Evolutionary conservation across 345 rosid genomes (phyloP).

Genomic region (Euphorbia tirucalli): DNA sequence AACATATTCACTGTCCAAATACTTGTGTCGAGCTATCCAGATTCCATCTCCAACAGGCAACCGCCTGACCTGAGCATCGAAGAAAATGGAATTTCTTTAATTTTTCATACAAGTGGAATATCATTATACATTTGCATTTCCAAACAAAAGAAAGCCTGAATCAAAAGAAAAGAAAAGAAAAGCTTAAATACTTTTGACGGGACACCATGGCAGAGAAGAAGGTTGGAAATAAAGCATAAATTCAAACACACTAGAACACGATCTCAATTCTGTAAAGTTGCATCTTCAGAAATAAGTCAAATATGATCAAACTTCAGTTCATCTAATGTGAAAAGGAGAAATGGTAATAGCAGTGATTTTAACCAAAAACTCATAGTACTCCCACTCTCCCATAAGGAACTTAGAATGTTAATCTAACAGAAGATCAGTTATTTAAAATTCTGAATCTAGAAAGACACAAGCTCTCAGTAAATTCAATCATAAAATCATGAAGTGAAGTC

Average conservation of each 20-base stretch:
- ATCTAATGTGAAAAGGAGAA: no score
- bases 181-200: not conserved
- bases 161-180: not conserved
- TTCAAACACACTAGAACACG: no score
- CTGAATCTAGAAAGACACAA: not conserved
- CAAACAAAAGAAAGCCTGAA: slow-evolving; percentile 9
- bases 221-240: no score
- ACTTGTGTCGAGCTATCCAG: slow-evolving; percentile 88
- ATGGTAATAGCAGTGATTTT: no score
- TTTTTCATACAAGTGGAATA: slow-evolving; percentile 1
- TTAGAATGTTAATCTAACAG: not conserved
- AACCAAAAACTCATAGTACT: no score
- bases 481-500: not conserved
- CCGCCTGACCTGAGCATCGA: slow-evolving; percentile 63
- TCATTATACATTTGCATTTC: slow-evolving; percentile 4
- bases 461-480: not conserved
- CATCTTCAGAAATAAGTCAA: no score
- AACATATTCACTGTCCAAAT: slow-evolving; percentile 58
- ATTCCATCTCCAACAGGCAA: slow-evolving; percentile 89
- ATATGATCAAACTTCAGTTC: no score
- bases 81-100: slow-evolving; percentile 14
- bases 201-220: no score
- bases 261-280: no score
- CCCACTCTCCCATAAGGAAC: not conserved
- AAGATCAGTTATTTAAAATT: not conserved